Conservation (phyloP, 2,329 filamentous ascomycete genomes). For the Aaosphaeria arxii region DNA sequence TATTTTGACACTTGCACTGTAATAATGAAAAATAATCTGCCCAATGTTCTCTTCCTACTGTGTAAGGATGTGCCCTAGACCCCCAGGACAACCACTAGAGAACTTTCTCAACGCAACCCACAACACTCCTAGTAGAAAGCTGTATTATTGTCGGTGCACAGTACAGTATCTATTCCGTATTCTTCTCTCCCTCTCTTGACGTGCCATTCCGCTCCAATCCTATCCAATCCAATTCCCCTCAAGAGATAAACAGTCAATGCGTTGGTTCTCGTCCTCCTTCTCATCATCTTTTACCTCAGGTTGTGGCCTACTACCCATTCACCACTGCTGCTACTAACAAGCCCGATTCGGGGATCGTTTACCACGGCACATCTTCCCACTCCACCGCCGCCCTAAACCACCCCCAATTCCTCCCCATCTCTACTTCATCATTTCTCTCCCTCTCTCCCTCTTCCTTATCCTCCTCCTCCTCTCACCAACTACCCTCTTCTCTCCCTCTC, state of each 20-base stretch:
- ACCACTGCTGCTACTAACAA: background rate
- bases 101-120: conserved; percentile 32
- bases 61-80: conserved; percentile 1
- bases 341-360: too few species aligned
- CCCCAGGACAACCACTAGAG: conserved; percentile 5
- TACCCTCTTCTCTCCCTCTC: conserved; percentile 9
- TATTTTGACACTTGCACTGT: too few species aligned
- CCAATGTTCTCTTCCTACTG: too few species aligned
- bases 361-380: background rate
- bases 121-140: background rate
- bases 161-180: too few species aligned
- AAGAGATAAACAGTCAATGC: conserved; percentile 32
- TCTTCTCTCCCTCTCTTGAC: conserved; percentile 6
- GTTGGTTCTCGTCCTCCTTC: conserved; percentile 18
- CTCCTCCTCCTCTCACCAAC: conserved; percentile 2
- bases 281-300: conserved; percentile 7
- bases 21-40: too few species aligned
- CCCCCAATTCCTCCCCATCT: background rate
- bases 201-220: too few species aligned
- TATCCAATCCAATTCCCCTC: conserved; percentile 9
- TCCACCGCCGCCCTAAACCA: background rate
- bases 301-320: background rate
- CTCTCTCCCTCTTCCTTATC: conserved; percentile 14
- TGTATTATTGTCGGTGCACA: too few species aligned
- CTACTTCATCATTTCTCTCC: background rate